Evolutionary conservation across 805 yeast species (phyloP).

Genomic region (Yarrowia porcina): DNA sequence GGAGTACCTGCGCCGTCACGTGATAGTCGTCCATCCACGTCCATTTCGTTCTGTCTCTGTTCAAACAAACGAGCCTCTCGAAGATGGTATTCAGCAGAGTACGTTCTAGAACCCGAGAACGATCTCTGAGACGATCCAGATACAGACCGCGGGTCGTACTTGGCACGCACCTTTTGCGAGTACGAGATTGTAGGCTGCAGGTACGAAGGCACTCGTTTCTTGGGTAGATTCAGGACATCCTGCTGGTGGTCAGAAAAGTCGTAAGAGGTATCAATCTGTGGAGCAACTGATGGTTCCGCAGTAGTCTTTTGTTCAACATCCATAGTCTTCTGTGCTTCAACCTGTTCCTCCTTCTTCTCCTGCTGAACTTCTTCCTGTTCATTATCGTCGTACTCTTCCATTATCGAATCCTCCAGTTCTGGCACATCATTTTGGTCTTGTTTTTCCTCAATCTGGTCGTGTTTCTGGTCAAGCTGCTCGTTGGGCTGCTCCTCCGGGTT

Average conservation of each 20-base stretch:
- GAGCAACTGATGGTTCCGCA: background rate
- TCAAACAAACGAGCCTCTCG: constrained; percentile 10
- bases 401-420: constrained; percentile 5
- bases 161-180: constrained; percentile 11
- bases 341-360: background rate
- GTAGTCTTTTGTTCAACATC: background rate
- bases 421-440: background rate
- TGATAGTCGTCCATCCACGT: background rate
- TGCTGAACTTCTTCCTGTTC: background rate
- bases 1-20: background rate
- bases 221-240: background rate
- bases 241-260: constrained; percentile 10
- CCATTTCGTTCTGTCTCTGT: constrained; percentile 4
- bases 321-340: background rate
- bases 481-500: background rate
- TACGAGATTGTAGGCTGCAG: constrained; percentile 20
- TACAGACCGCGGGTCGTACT: constrained; percentile 1
- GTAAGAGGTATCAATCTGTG: constrained; percentile 3
- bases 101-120: constrained; percentile 1
- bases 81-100: constrained; percentile 8
- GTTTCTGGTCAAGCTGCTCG: background rate
- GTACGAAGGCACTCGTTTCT: constrained; percentile 20
- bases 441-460: background rate
- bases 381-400: background rate
- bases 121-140: constrained; percentile 22